These are phyloP conservation scores for Lepidopterella palustris DNA, from an alignment of 495 filamentous ascomycete genomes.

Conservation along the genomic window DNA sequence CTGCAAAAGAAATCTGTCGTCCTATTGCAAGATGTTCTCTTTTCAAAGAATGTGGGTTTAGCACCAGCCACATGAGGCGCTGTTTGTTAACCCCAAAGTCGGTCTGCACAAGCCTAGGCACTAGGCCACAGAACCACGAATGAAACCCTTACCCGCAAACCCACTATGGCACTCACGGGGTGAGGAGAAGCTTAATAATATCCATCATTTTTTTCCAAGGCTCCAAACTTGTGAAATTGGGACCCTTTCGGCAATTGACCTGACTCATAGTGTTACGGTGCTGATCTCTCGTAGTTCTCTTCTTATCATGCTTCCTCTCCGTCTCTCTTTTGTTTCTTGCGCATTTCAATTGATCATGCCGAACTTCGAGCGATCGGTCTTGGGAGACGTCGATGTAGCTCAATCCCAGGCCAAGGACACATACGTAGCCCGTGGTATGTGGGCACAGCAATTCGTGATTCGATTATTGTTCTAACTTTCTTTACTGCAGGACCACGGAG, in stretches of 20 bases:
- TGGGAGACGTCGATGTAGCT: background rate
- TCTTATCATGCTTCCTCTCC: background rate
- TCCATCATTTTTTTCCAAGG: background rate
- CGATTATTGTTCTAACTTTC: background rate
- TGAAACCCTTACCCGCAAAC: too few species aligned
- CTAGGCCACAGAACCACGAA: too few species aligned
- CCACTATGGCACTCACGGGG: background rate
- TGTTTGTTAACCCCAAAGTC: too few species aligned
- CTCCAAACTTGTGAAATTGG: too few species aligned
- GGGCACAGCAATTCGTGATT: slow-evolving; percentile 1
- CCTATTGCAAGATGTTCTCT: too few species aligned
- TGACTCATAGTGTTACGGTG: background rate
- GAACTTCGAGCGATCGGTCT: background rate
- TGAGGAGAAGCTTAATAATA: background rate
- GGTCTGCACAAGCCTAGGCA: too few species aligned
- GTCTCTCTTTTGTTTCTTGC: background rate
- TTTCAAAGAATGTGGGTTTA: too few species aligned
- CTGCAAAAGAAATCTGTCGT: too few species aligned
- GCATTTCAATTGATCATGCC: background rate
- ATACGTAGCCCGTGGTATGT: too few species aligned
- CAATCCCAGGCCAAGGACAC: too few species aligned
- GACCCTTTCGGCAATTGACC: background rate
- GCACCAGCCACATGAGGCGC: too few species aligned
- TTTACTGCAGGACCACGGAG: background rate
- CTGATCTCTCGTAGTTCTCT: background rate